A percentile compares a stretch with the other conserved stretches of the same genome.
phyloP scores from a whole-genome alignment of 352 stramenopile genomes.

The Pythium guiyangense region DNA sequence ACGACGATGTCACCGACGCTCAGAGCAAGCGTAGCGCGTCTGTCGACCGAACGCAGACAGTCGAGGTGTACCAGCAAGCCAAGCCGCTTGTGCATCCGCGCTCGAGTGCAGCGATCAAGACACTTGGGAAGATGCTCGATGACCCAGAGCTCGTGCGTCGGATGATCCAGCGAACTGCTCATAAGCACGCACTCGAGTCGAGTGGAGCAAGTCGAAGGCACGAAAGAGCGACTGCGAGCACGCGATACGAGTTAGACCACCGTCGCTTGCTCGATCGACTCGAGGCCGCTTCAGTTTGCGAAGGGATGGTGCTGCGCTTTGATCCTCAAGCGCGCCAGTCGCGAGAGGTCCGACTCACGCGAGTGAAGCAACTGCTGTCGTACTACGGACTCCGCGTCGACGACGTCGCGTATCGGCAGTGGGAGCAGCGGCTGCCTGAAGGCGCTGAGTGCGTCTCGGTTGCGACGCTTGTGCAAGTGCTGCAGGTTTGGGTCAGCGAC shows the following conservation, averaged over 20 bases:
- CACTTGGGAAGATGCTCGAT: conserved; percentile 43
- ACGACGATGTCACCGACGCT: conserved; percentile 3
- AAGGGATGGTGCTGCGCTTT: conserved; percentile 42
- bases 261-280: conserved; percentile 11
- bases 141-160: conserved; percentile 40
- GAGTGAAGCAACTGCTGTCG: conserved; percentile 33
- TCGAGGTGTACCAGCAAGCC: conserved; percentile 49
- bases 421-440: conserved; percentile 45
- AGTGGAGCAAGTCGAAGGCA: too few species aligned
- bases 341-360: conserved; percentile 23
- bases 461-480: conserved; percentile 36
- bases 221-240: not conserved
- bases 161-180: conserved; percentile 40
- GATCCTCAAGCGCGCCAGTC: conserved; percentile 29
- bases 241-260: not conserved
- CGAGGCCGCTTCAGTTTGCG: conserved; percentile 41
- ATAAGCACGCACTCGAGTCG: conserved; percentile 4
- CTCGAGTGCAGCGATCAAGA: conserved; percentile 57
- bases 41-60: conserved; percentile 2
- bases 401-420: conserved; percentile 38
- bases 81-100: conserved; percentile 51
- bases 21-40: not conserved
- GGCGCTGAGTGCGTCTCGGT: conserved; percentile 28
- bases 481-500: conserved; percentile 49
- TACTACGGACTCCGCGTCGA: conserved; percentile 40